Evolutionary conservation across 768 basidiomycete genomes (phyloP).

Genomic region (Suillus americanus): DNA sequence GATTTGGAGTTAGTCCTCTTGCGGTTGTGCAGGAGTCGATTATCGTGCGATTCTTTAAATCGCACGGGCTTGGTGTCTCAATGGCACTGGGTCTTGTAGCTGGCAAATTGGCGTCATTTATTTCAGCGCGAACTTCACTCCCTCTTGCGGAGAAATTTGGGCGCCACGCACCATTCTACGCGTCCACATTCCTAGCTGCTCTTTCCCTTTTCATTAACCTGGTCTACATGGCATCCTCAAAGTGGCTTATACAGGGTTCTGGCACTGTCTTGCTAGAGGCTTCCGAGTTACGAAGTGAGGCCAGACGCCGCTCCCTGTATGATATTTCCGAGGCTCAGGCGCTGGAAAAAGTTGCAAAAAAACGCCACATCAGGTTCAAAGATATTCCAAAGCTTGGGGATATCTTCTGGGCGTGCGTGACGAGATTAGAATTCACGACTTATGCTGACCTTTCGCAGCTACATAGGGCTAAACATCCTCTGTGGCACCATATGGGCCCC

Average conservation of each 20-base stretch:
- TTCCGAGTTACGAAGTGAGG: conserved; percentile 58
- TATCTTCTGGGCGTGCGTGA: conserved; percentile 71
- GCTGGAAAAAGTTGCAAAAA: conserved; percentile 63
- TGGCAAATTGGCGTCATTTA: conserved; percentile 76
- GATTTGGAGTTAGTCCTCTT: conserved; percentile 75
- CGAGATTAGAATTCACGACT: not conserved
- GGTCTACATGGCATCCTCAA: conserved; percentile 61
- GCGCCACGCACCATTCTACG: conserved; percentile 72
- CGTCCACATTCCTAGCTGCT: conserved; percentile 59
- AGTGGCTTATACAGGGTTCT: conserved; percentile 60
- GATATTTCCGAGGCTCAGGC: conserved; percentile 59
- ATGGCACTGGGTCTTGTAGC: conserved; percentile 83
- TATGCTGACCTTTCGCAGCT: conserved; percentile 38
- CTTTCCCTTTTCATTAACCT: conserved; percentile 71
- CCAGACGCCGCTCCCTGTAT: conserved; percentile 42
- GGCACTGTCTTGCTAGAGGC: conserved; percentile 61
- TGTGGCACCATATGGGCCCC: conserved; percentile 80
- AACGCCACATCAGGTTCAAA: conserved; percentile 57
- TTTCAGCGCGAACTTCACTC: conserved; percentile 73
- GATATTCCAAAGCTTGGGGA: conserved; percentile 71
- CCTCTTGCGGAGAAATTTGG: conserved; percentile 71
- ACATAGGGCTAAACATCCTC: conserved; percentile 72
- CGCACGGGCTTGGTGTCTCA: conserved; percentile 71
- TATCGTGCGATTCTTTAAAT: conserved; percentile 78
- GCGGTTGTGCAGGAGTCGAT: conserved; percentile 85